These are phyloP conservation scores for Leptographium lundbergii DNA, from an alignment of 2,329 filamentous ascomycete genomes.

Conservation along the genomic window DNA sequence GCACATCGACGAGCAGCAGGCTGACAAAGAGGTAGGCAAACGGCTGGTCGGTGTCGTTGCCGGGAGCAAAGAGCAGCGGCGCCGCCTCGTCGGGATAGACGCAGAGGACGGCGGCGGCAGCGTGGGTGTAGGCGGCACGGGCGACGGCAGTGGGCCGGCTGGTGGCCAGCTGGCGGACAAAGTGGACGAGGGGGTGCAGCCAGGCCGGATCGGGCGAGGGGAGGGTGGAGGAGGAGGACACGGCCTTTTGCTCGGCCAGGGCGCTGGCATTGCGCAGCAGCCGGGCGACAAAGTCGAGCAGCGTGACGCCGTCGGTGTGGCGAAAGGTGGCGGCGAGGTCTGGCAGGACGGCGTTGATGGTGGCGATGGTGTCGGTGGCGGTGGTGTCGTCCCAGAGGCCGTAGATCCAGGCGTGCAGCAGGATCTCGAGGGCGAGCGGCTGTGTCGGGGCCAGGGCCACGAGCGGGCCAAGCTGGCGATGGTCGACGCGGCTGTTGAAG, in stretches of 20 bases:
- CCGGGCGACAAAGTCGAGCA: slow-evolving; percentile 43
- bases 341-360: slow-evolving; percentile 35
- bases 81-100: slow-evolving; percentile 35
- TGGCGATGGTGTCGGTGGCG: slow-evolving; percentile 8
- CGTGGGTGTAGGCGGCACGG: slow-evolving; percentile 46
- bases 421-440: slow-evolving; percentile 39
- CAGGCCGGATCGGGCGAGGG: slow-evolving; percentile 35
- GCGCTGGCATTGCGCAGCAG: slow-evolving; percentile 32
- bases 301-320: slow-evolving; percentile 46
- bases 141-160: slow-evolving; percentile 41
- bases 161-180: slow-evolving; percentile 40
- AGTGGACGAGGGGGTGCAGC: slow-evolving; percentile 32
- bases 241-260: slow-evolving; percentile 18
- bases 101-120: slow-evolving; percentile 44
- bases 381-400: slow-evolving; percentile 16
- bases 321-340: slow-evolving; percentile 40
- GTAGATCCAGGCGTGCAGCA: slow-evolving; percentile 44
- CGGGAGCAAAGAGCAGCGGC: slow-evolving; percentile 38
- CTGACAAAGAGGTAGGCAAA: slow-evolving; percentile 51
- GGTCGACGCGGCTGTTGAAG: slow-evolving; percentile 31
- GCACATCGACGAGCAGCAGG: slow-evolving; percentile 53
- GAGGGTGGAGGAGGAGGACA: slow-evolving; percentile 11
- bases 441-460: slow-evolving; percentile 44
- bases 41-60: slow-evolving; percentile 21
- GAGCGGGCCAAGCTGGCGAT: slow-evolving; percentile 41